Base-by-base conservation (phyloP, 225 moss, liverwort and hornwort species). In the Polytrichum formosum region DNA sequence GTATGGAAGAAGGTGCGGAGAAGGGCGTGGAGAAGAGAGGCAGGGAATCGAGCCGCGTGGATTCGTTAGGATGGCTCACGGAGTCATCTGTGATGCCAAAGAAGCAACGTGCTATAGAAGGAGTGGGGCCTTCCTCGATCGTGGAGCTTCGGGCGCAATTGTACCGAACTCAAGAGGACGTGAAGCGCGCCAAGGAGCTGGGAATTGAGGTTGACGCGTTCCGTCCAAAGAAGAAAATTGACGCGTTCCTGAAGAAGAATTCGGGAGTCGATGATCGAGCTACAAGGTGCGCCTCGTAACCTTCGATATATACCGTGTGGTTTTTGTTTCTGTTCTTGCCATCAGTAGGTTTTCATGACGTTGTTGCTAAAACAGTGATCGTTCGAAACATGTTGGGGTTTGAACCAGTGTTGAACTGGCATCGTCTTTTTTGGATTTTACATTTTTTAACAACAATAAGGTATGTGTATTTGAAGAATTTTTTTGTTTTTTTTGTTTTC, bases 11-110 rank as follows among this genome's bases (percentile, higher is more conserved):
- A 17, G 78, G 66, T 20, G 66, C 72, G 66, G 72, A 78, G 22
- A 33, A 22, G 72, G 56, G 28, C 18, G 5, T 28, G 20, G 69
- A 69, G 58, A 87, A 81, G 80, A 54, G 86, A 68, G 86, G 76
- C 68, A 76, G 80, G 56, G 80, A 71, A 22, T n/a, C 28, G 56
- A 60, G 28, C 13, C 82, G 87, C 18, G 92, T 98, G 80, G 94
- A 94, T 62, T 98, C 98, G 28, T 75, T 98, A 70, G 98, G 98
- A 77, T 98, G 98, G 98, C 88, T 98, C 77, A 98, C 98, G 22
- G 98, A 98, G 79, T 94, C 94, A 1, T 85, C 98, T 55, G 80
- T 98, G 6, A 84, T 98, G 94, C 98, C 98, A 18, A 92, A 86
- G 74, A 98, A 92, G 88, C 90, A 90, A 54, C 86, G 98, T 28